These are phyloP conservation scores for Kwoniella sp. DNA, from an alignment of 768 basidiomycete genomes.

Conservation along the genomic window DNA sequence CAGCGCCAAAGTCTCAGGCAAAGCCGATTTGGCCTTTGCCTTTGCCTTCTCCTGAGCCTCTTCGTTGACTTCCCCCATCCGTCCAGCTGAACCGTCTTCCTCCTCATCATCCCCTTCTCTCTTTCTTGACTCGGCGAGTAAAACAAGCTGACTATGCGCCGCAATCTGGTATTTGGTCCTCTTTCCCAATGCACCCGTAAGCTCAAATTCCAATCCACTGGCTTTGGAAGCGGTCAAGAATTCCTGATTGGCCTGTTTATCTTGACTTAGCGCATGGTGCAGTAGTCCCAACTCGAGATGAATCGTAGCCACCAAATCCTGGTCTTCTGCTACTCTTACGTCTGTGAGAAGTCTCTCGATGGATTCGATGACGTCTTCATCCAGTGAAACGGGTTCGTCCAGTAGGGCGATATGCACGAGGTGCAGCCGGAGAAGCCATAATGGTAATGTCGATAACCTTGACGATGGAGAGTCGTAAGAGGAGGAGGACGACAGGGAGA, in stretches of 20 bases:
- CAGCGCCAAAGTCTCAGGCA: constrained; percentile 72
- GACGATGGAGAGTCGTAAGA: too few relatives aligned
- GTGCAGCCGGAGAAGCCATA: constrained; percentile 82
- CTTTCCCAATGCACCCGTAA: constrained; percentile 90
- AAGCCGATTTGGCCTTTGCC: too few relatives aligned
- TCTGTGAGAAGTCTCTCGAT: constrained; percentile 55
- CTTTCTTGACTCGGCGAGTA: constrained; percentile 82
- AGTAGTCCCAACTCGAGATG: constrained; percentile 75
- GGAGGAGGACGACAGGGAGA: constrained; percentile 59
- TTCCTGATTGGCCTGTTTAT: constrained; percentile 72
- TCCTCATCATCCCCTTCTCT: constrained; percentile 51
- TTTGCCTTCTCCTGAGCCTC: constrained; percentile 1
- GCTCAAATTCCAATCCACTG: constrained; percentile 79
- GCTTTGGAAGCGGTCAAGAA: constrained; percentile 77
- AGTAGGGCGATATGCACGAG: constrained; percentile 72
- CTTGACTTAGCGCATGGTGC: constrained; percentile 68
- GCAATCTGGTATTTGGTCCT: constrained; percentile 89
- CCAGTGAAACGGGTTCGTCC: constrained; percentile 74
- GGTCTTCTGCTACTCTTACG: constrained; percentile 59
- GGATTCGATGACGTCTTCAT: constrained; percentile 52
- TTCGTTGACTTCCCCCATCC: constrained; percentile 17
- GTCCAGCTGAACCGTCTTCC: constrained; percentile 2
- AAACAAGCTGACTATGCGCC: constrained; percentile 83
- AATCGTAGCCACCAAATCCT: constrained; percentile 69
- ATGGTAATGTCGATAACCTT: constrained; percentile 59